A percentile compares a stretch with the other conserved stretches of the same genome.
Conservation (phyloP, 257 asterid genomes). For the Haberlea rhodopensis region DNA sequence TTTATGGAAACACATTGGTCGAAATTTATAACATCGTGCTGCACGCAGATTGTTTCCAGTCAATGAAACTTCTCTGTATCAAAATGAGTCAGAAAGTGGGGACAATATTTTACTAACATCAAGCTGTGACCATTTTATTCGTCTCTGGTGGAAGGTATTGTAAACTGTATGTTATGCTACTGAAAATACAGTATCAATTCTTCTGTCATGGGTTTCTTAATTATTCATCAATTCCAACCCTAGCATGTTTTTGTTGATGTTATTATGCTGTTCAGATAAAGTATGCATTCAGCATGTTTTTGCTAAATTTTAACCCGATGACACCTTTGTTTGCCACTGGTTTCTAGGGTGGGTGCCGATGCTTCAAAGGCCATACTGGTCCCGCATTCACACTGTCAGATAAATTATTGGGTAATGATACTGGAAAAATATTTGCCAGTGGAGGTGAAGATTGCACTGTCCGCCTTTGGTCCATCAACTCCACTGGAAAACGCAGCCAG, state of each 20-base stretch:
- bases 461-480: constrained; percentile 76
- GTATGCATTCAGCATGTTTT: neutral
- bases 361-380: constrained; percentile 71
- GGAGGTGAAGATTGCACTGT: constrained; percentile 85
- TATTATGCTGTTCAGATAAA: constrained; percentile 1
- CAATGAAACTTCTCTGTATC: constrained; percentile 33
- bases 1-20: neutral
- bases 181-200: neutral
- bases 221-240: constrained; percentile 6
- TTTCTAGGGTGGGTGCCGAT: constrained; percentile 62
- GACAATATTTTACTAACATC: constrained; percentile 65
- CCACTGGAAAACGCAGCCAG: constrained; percentile 69
- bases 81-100: constrained; percentile 35
- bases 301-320: neutral
- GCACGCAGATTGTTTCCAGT: constrained; percentile 58
- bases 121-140: constrained; percentile 68
- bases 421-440: constrained; percentile 61
- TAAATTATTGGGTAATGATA: constrained; percentile 56
- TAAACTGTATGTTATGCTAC: constrained; percentile 4
- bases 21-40: constrained; percentile 18
- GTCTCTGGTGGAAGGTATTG: constrained; percentile 76
- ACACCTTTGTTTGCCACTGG: constrained; percentile 13
- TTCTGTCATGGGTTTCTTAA: neutral
- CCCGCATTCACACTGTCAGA: constrained; percentile 72
- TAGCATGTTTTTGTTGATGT: neutral